A percentile compares a stretch with the other conserved stretches of the same genome.
These are phyloP conservation scores for Zopfia rhizophila DNA, from an alignment of 2,329 filamentous ascomycete species.

Conservation along the genomic window DNA sequence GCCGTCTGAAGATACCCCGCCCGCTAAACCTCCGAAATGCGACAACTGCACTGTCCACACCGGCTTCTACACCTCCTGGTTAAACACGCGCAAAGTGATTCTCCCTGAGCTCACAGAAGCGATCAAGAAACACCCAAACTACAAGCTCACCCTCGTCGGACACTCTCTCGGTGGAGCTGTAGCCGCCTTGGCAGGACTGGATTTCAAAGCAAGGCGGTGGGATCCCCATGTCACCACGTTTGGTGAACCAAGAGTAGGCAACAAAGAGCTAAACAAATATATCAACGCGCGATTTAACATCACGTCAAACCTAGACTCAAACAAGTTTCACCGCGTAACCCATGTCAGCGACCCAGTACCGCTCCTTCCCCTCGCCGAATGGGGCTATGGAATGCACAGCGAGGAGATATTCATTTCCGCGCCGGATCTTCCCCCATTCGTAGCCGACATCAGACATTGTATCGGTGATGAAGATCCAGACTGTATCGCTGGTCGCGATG, in stretches of 20 bases:
- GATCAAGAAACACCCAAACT: constrained; percentile 71
- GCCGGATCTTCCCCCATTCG: constrained; percentile 71
- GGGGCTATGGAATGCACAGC: constrained; percentile 86
- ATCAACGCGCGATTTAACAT: constrained; percentile 63
- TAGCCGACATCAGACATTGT: constrained; percentile 77
- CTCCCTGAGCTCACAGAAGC: constrained; percentile 73
- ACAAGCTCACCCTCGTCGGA: constrained; percentile 81
- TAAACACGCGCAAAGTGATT: constrained; percentile 74
- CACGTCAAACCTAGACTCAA: constrained; percentile 28
- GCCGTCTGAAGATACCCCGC: constrained; percentile 29
- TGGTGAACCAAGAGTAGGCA: constrained; percentile 79
- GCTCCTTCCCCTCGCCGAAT: constrained; percentile 83
- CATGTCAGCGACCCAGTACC: constrained; percentile 90
- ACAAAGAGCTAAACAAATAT: constrained; percentile 63
- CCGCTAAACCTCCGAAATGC: constrained; percentile 66
- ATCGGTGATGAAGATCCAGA: constrained; percentile 73
- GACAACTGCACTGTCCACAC: constrained; percentile 90
- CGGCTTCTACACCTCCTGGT: constrained; percentile 89
- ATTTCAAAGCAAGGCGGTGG: constrained; percentile 82
- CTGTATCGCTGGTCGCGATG: constrained; percentile 73
- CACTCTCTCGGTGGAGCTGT: constrained; percentile 95
- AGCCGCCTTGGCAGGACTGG: constrained; percentile 84
- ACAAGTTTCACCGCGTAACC: constrained; percentile 79
- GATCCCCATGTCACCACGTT: constrained; percentile 86
- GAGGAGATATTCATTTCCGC: constrained; percentile 90